phyloP scores from a whole-genome alignment of 2,329 filamentous ascomycete genomes.

The Lecanicillium sp. region DNA sequence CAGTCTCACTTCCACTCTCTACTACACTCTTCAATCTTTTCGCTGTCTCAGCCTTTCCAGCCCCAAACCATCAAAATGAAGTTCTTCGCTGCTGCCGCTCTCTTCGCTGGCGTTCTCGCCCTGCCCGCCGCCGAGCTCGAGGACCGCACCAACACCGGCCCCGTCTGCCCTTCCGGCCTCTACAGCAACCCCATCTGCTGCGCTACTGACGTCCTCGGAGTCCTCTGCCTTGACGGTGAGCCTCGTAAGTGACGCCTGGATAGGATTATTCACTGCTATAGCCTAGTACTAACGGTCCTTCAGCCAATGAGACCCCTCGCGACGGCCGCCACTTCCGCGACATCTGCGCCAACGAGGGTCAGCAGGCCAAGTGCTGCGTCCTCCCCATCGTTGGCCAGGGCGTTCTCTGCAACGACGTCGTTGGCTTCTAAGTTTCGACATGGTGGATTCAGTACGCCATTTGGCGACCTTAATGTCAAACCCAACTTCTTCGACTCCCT shows the following conservation, averaged over 20 bases:
- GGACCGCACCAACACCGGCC: neutral
- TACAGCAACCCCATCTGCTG: conserved; percentile 12
- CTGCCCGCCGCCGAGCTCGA: conserved; percentile 7
- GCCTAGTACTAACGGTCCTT: neutral
- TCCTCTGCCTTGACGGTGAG: conserved; percentile 5
- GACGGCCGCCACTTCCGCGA: neutral
- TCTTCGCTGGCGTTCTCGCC: conserved; percentile 12
- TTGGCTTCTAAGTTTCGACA: too few relatives aligned
- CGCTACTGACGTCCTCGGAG: conserved; percentile 8
- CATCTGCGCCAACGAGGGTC: conserved; percentile 4
- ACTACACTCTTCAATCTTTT: too few relatives aligned
- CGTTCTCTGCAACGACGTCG: too few relatives aligned
- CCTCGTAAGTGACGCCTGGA: neutral
- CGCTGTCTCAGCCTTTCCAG: too few relatives aligned
- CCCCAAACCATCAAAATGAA: conserved; percentile 12
- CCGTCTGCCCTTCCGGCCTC: conserved; percentile 5
- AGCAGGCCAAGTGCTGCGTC: conserved; percentile 5
- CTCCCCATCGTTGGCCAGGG: neutral
- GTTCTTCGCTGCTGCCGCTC: conserved; percentile 12
- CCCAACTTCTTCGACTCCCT: too few relatives aligned
- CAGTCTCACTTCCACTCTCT: too few relatives aligned
- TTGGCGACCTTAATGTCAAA: too few relatives aligned
- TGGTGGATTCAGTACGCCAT: too few relatives aligned
- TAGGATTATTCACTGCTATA: neutral
- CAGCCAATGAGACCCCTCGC: neutral